Conservation (phyloP, 129 eudicot species). For the Lactuca saligna region DNA sequence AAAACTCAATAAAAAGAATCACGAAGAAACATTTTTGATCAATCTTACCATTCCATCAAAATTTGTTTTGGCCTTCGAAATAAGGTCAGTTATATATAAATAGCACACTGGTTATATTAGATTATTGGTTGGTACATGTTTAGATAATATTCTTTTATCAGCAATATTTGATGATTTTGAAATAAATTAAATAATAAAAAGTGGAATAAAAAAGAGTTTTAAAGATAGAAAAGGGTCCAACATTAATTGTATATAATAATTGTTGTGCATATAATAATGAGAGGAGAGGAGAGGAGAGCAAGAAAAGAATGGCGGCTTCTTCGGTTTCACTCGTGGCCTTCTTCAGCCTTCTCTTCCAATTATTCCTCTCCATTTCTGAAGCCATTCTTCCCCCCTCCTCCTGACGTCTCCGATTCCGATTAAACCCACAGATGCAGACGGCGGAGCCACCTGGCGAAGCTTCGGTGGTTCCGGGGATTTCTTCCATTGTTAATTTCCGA, state of each 20-base stretch:
- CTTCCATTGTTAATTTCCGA: not conserved
- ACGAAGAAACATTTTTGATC: no score
- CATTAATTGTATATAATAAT: not conserved
- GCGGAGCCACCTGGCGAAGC: not conserved
- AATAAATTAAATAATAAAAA: no score
- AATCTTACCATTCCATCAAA: no score
- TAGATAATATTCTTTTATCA: no score
- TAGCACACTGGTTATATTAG: no score
- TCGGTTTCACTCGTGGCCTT: slow-evolving; percentile 25
- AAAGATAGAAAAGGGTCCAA: not conserved
- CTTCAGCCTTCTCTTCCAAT: slow-evolving; percentile 27
- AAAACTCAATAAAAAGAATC: no score
- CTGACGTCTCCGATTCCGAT: not conserved
- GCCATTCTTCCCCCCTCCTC: slow-evolving; percentile 26
- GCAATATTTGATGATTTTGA: no score
- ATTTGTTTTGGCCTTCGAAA: no score
- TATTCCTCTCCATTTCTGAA: slow-evolving; percentile 38
- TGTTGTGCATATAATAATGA: not conserved
- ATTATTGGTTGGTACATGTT: no score
- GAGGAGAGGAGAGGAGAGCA: not conserved
- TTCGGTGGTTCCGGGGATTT: not conserved
- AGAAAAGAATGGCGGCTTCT: slow-evolving; percentile 26
- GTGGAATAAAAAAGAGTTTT: no score
- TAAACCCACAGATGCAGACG: not conserved
- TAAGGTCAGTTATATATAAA: no score